Evolutionary conservation across 257 asterid species (phyloP).

Genomic region (Fraxinus americana): DNA sequence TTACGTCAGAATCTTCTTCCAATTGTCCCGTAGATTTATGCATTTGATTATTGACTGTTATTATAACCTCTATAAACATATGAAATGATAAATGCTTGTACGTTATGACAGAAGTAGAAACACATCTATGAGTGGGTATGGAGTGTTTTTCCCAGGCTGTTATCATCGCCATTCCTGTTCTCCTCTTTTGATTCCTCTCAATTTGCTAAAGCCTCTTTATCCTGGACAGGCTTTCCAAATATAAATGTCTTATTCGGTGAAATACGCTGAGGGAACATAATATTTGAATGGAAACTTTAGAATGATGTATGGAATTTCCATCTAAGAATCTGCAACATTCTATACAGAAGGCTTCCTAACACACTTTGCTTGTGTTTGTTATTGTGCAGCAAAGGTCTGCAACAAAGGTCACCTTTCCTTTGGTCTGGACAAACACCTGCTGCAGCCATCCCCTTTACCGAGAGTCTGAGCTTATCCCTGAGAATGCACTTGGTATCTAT

Average conservation of each 20-base stretch:
- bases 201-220: neutral
- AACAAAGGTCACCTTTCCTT: constrained; percentile 92
- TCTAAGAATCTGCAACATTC: neutral
- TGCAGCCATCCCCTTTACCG: constrained; percentile 98
- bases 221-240: neutral
- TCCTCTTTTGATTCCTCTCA: neutral
- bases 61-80: neutral
- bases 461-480: constrained; percentile 85
- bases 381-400: constrained; percentile 85
- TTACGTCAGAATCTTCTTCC: neutral
- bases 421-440: constrained; percentile 98
- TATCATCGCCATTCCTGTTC: neutral
- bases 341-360: neutral
- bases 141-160: neutral
- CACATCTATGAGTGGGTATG: neutral
- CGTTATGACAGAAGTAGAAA: neutral
- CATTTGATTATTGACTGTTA: neutral
- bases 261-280: neutral
- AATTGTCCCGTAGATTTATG: neutral
- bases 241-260: neutral
- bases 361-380: constrained; percentile 9
- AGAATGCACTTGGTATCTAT: constrained; percentile 69
- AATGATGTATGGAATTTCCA: neutral
- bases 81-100: neutral
- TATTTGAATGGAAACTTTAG: neutral